Percentiles rank a stretch among this genome's conserved stretches.
Evolutionary conservation across 805 yeast genomes (phyloP).

Genomic region (Starmerella etchellsii): DNA sequence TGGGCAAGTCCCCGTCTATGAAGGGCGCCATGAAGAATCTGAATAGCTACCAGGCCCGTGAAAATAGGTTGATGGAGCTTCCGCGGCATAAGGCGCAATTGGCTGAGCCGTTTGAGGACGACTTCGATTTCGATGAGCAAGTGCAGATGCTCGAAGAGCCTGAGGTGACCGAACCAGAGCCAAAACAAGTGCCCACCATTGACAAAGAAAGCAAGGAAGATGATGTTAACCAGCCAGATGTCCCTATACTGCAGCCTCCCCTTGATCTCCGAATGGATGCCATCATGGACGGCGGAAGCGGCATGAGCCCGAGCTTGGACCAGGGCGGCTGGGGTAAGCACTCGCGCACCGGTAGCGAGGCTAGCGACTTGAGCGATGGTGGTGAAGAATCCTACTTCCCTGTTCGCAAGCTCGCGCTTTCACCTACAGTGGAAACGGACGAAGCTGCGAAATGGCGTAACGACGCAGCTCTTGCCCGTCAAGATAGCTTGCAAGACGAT

Average conservation of each 20-base stretch:
- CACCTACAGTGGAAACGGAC: constrained; percentile 4
- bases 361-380: constrained; percentile 12
- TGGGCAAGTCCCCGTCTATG: not conserved
- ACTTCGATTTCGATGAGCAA: constrained; percentile 8
- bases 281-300: constrained; percentile 15
- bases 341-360: constrained; percentile 12
- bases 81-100: constrained; percentile 2
- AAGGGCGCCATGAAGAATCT: not conserved
- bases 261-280: constrained; percentile 18
- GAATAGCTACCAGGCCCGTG: not conserved
- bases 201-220: too few species aligned
- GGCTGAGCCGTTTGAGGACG: constrained; percentile 9
- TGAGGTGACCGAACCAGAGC: not conserved
- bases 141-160: too few species aligned
- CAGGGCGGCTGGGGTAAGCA: constrained; percentile 5
- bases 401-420: not conserved
- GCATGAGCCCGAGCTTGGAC: constrained; percentile 14
- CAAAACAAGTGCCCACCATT: not conserved
- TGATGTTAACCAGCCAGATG: not conserved
- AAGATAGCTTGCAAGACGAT: constrained; percentile 26
- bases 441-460: constrained; percentile 12
- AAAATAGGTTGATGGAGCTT: constrained; percentile 1
- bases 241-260: constrained; percentile 11
- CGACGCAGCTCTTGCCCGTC: constrained; percentile 19
- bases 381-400: constrained; percentile 9